Evolutionary conservation across 2,329 filamentous ascomycete genomes (phyloP).

Genomic region (Tothia fuscella): DNA sequence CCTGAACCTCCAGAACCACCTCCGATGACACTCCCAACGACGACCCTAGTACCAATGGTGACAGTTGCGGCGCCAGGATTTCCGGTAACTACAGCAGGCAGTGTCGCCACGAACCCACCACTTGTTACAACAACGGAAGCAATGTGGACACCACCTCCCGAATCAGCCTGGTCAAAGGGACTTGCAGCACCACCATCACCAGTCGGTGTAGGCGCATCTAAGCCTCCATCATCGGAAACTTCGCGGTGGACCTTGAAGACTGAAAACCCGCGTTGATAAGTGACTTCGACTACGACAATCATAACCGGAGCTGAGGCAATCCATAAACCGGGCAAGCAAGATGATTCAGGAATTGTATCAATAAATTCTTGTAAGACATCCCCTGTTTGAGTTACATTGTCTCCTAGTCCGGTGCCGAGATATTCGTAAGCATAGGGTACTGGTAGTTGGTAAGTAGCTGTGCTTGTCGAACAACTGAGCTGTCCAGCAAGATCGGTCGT

Average conservation of each 20-base stretch:
- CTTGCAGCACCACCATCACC: not conserved
- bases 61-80: conserved; percentile 6
- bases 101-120: not conserved
- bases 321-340: conserved; percentile 6
- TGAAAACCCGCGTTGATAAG: conserved; percentile 8
- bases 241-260: conserved; percentile 9
- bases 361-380: conserved; percentile 3
- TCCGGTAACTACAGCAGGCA: conserved; percentile 1
- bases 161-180: not conserved
- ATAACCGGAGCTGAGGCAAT: conserved; percentile 5
- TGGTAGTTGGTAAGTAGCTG: conserved; percentile 6
- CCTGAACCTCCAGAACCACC: conserved; percentile 1
- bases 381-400: not conserved
- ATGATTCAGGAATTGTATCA: not conserved
- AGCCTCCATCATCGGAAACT: conserved; percentile 5
- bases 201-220: conserved; percentile 8
- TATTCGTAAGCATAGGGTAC: conserved; percentile 2
- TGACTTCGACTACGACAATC: conserved; percentile 10
- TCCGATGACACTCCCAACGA: conserved; percentile 7
- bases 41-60: not conserved
- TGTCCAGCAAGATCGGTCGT: not conserved
- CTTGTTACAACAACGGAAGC: not conserved
- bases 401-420: conserved; percentile 1
- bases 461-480: conserved; percentile 1
- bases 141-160: not conserved